Base-by-base conservation (phyloP, 345 rosid genomes). In the Rhodamnia rubescens region DNA sequence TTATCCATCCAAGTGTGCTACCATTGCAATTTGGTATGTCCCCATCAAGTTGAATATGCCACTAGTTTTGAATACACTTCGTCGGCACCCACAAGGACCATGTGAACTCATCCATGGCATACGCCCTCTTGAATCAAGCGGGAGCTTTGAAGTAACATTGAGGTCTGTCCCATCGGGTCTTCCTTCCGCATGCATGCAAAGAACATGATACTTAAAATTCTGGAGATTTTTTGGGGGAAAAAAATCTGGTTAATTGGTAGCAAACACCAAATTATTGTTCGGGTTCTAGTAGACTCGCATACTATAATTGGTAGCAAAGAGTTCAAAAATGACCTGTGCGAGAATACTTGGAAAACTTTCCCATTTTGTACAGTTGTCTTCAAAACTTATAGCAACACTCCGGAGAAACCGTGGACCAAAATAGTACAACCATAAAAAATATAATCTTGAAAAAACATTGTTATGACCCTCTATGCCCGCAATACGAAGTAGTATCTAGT, bases 41-140 rank as follows among this genome's bases (percentile, higher is more conserved):
- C 6, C 6, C 47, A 7, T 42, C 47, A 42, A 42, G 47, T 42
- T 42, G 47, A 42, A 4, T 1, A 42, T 42, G 47, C 6, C 47
- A 42, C 99, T 98, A 74, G 98, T 97, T 86, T 97, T 98, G 4
- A 94, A 97, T n/a, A 97, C 96, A 87, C 95, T 98, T n/a, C n/a
- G 86, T 94, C 98, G 21, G 99, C 98, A 26, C 99, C 98, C 0
- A 95, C 95, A 84, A 97, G 89, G 29, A 97, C 97, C 99, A 94
- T 95, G 86, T 95, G 98, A 21, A 97, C 96, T 86, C 99, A 80
- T 94, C 98, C 98, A 97, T 95, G 40, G 91, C 83, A 90, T 97
- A 97, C 14, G 97, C 99, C 69, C 93, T 4, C 98, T 26, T 36
- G 99, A 95, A 91, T 95, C 98, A 75, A 97, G 90, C 44, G 95